Base-by-base conservation (phyloP, 805 yeast genomes). In the Candida jianshihensis region DNA sequence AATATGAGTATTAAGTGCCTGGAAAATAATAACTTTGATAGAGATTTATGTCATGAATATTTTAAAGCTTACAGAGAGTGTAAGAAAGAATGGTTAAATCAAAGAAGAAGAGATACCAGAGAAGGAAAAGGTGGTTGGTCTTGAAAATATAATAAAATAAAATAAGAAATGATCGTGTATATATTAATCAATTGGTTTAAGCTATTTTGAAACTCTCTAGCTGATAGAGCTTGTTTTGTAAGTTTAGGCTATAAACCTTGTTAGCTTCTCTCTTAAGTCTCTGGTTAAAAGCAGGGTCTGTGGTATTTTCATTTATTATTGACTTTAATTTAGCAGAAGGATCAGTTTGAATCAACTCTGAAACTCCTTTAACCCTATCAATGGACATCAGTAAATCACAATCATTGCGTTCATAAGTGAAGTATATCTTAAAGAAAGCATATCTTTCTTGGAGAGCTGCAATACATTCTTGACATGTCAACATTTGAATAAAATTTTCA, bases 51-150 rank as follows among this genome's bases (percentile, higher is more conserved):
- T 65, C 75, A 62, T 57, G 95, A 83, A 40, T 90, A 85, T 54
- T 92, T 90, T 57, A 87, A 81, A 49, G 96, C 97, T 0, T 90
- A 90, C 56, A 69, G 90, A 41, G 98, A 90, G 52, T 90, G 98
- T 61, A 82, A 83, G 55, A 79, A 79, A 51, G 83, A 71, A 42
- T 83, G 89, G 89, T 59, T 72, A 54, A 52, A 41, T 11, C 57
- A 63, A 33, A 63, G 70, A 50, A 59, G 62, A 35, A 41, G 43
- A n/a, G 60, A 61, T 38, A 48, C 57, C 15, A 38, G 54, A 35
- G 35, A 26, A 9, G 57, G 55, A 3, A 43, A 36, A 15, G 54
- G 51, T 29, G 53, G 57, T 14, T 53, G 54, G 54, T 29, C 24
- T 11, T 29, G 24, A 19, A 19, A 22, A n/a, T n/a, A n/a, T n/a